Base-by-base conservation (phyloP, 495 filamentous ascomycete genomes). In the Glonium stellatum region DNA sequence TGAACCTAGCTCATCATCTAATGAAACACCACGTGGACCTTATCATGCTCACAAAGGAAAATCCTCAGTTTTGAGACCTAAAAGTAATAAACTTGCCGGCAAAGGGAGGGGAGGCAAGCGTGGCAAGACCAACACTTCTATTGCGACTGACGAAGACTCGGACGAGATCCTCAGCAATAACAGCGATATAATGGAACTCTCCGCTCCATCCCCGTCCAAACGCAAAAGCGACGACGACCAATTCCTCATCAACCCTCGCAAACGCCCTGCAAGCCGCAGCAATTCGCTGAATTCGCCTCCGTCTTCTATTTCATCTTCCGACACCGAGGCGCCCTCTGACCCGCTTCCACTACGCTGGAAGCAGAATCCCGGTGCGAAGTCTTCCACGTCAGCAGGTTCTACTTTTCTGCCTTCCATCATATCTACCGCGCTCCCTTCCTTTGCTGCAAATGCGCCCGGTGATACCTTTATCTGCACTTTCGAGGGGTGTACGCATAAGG, bases 391-490 rank as follows among this genome's bases (percentile, higher is more conserved):
- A 12, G 19, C 55, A 10, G 48, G 19, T 9, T 44, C 58, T 13
- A n/a, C 55, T 0, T 55, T 62, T 39, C 23, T 56, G 13, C 73
- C 71, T 36, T 61, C 61, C 51, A 44, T 79, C 36, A 66, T 69
- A 55, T 68, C 78, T 41, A 77, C 79, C 41, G 73, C 68, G 50
- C 58, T 77, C 51, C 78, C 75, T 19, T 79, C 73, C 35, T 76
- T 68, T 55, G 73, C 67, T 1, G 73, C 73, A 21, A 75, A 79
- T 54, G 79, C 78, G 0, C 81, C 82, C 8, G 78, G 84, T 48
- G 83, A 87, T 49, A 80, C 80, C 0, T 92, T 88, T 87, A 75
- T 73, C 11, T 95, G 89, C 67, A 79, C 80, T 31, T 79, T 88
- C 57, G 81, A 82, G 36, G 86, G 80, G 27, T 95, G 89, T 69